Evolutionary conservation across 345 rosid genomes (phyloP).

Genomic region (Triadica sebifera): DNA sequence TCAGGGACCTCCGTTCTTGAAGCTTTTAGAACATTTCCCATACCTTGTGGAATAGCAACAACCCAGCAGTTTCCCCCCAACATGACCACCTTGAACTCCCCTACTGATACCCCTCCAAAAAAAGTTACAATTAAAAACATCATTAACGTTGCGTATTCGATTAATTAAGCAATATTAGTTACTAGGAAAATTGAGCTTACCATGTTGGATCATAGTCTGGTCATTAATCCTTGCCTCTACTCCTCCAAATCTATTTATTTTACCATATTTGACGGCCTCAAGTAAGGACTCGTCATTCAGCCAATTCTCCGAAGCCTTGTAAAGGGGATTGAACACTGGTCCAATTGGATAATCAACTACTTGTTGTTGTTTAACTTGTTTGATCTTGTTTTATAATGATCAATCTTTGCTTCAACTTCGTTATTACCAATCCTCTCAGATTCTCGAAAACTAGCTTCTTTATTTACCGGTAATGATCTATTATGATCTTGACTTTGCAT

Average conservation of each 20-base stretch:
- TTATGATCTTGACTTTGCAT: no score
- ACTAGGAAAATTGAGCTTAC: no score
- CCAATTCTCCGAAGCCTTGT: slow-evolving; percentile 11
- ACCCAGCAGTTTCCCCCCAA: slow-evolving; percentile 20
- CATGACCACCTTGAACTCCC: slow-evolving; percentile 8
- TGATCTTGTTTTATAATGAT: no score
- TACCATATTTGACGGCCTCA: not conserved
- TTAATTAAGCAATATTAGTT: no score
- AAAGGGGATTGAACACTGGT: slow-evolving; percentile 2
- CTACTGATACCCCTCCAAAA: slow-evolving; percentile 17
- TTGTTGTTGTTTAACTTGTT: no score
- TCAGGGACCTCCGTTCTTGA: not conserved
- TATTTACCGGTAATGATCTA: no score
- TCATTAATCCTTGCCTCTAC: not conserved
- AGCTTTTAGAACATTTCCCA: slow-evolving; percentile 7
- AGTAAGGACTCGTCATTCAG: slow-evolving; percentile 17
- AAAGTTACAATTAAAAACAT: no score
- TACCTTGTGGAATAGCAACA: slow-evolving; percentile 22
- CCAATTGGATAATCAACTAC: not conserved
- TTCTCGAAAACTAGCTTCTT: no score
- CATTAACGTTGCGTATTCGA: no score
- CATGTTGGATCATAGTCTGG: no score
- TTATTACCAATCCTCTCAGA: no score
- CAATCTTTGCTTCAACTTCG: no score
- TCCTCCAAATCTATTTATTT: slow-evolving; percentile 15